Evolutionary conservation across 164 flowering plant genomes (phyloP), one percentile per base, ranked within the genome.

Genomic region (Nelumbo lutea): DNA sequence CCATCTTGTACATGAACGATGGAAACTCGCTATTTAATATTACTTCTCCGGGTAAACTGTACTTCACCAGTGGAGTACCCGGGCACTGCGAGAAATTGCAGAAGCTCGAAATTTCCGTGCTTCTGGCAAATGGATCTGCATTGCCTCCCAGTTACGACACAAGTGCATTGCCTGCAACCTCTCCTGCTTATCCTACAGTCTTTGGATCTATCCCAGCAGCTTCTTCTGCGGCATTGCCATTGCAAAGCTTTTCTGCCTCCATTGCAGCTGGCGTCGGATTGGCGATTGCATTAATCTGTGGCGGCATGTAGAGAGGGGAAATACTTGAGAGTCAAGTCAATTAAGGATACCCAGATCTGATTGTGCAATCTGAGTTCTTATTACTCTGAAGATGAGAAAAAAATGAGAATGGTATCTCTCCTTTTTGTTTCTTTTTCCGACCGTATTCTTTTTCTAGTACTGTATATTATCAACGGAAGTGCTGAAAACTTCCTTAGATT

Each of bases 1-100:
- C 99, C 63, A 83, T 92, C 69, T 71, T 88, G 79, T 74, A 71
- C 78, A 82, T 93, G 90, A 80, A 84, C 69, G 72, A 90, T 79
- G 99, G 97, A 1, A 93, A 96, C 65, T 90, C 97, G 42, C 69
- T 96, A 10, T 93, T 91, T 75, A 96, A 91, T 80, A 75, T 96
- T 47, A 93, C 95, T 1, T 48, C 79, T n/a, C 42, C 67, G 0
- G 97, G 96, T 1, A 81, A 77, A 5, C 90, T 73, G 55, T 93
- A 78, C 80, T 96, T 96, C 90, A 91, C 88, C 8, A 93, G 99
- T 77, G 97, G 97, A 6, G 80, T 38, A 2, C 46, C 80, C 0
- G 96, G 93, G 5, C 90, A 84, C 67, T 96, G 99, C 58, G 71
- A 78, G n/a, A 91, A 93, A 79, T 72, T 66, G 11, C 97, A 96